phyloP scores from a whole-genome alignment of 108 stramenopile species.

The Cyclotella choctawhatcheeana region DNA sequence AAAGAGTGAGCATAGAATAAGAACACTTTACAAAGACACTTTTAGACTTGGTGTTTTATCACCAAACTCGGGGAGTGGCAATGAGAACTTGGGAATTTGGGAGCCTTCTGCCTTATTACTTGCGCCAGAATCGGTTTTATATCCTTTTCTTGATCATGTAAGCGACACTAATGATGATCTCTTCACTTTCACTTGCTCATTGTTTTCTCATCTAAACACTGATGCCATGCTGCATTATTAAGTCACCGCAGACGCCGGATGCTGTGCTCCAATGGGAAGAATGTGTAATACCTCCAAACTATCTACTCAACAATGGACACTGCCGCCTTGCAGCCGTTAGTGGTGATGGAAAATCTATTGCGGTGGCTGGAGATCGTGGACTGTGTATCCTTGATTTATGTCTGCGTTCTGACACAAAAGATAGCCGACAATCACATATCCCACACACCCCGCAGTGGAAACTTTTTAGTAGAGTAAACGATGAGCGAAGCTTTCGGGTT shows the following conservation, averaged over 20 bases:
- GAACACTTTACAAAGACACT: slow-evolving; percentile 26
- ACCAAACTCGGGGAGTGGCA: slow-evolving; percentile 4
- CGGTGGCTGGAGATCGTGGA: slow-evolving; percentile 43
- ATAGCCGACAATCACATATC: no score
- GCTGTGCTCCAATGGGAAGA: slow-evolving; percentile 42
- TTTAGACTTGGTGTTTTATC: slow-evolving; percentile 40
- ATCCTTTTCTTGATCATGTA: slow-evolving; percentile 25
- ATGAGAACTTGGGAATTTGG: slow-evolving; percentile 12
- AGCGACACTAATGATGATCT: neutral
- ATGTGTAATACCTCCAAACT: slow-evolving; percentile 31
- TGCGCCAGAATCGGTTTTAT: slow-evolving; percentile 28
- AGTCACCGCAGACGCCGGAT: slow-evolving; percentile 28
- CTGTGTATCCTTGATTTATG: slow-evolving; percentile 46
- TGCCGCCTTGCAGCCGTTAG: slow-evolving; percentile 37
- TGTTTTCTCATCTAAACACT: no score
- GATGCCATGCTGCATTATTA: neutral
- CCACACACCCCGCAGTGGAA: slow-evolving; percentile 50
- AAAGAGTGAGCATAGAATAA: neutral
- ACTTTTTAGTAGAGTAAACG: slow-evolving; percentile 43
- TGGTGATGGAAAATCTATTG: slow-evolving; percentile 37
- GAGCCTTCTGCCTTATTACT: slow-evolving; percentile 38
- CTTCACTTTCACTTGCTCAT: no score
- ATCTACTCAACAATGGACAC: slow-evolving; percentile 40
- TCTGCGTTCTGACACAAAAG: slow-evolving; percentile 5
- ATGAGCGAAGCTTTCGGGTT: slow-evolving; percentile 44